phyloP scores from a whole-genome alignment of 495 filamentous ascomycete genomes.

The Cetradonia linearis region DNA sequence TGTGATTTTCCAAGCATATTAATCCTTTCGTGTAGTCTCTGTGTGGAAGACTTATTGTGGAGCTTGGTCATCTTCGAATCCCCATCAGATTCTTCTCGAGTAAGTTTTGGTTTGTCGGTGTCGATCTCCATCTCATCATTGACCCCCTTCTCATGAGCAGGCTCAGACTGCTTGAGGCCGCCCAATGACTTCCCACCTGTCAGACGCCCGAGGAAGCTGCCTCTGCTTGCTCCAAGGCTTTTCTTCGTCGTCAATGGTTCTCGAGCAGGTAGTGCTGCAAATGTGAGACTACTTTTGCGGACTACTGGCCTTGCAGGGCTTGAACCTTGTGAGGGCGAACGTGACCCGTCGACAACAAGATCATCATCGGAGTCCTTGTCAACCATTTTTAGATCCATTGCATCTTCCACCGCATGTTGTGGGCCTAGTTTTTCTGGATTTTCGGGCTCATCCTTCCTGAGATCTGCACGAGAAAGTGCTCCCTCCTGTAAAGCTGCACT shows the following conservation, averaged over 20 bases:
- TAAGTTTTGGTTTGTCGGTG: slow-evolving; percentile 11
- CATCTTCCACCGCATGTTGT: slow-evolving; percentile 20
- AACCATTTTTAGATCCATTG: slow-evolving; percentile 22
- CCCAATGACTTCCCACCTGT: slow-evolving; percentile 48
- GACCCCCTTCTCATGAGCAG: slow-evolving; percentile 34
- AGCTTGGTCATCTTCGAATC: slow-evolving; percentile 38
- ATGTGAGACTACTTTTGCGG: slow-evolving; percentile 87
- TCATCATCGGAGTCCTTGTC: slow-evolving; percentile 41
- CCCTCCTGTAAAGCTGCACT: slow-evolving; percentile 22
- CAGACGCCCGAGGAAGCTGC: slow-evolving; percentile 53
- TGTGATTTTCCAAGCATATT: slow-evolving; percentile 82
- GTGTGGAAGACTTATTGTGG: slow-evolving; percentile 84
- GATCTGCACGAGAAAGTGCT: slow-evolving; percentile 22
- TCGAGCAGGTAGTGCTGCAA: slow-evolving; percentile 81
- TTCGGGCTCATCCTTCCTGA: slow-evolving; percentile 18
- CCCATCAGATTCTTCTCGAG: slow-evolving; percentile 31
- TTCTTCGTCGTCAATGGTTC: slow-evolving; percentile 72
- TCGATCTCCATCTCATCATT: slow-evolving; percentile 44
- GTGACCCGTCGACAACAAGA: slow-evolving; percentile 39
- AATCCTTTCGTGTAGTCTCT: slow-evolving; percentile 83
- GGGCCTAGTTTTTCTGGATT: slow-evolving; percentile 14
- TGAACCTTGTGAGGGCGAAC: slow-evolving; percentile 52
- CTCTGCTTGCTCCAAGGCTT: slow-evolving; percentile 56
- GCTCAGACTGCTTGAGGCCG: slow-evolving; percentile 36
- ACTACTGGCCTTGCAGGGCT: slow-evolving; percentile 53